phyloP scores from a whole-genome alignment of 108 stramenopile genomes.

The Epipyxis sp. region DNA sequence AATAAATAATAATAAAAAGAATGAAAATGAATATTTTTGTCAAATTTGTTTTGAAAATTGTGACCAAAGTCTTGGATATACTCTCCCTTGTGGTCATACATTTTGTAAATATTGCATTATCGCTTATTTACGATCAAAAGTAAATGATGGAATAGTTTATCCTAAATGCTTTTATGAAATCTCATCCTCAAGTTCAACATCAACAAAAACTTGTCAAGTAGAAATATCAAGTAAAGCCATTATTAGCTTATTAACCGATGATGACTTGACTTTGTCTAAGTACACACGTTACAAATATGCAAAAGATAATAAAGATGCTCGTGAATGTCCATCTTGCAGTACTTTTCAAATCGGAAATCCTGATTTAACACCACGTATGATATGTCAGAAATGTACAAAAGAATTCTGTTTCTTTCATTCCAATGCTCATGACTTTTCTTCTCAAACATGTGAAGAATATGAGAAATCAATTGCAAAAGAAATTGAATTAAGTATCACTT shows the following conservation, averaged over 20 bases:
- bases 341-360: not conserved
- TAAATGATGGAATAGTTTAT: not conserved
- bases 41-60: conserved; percentile 5
- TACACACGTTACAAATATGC: not conserved
- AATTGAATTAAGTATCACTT: not conserved
- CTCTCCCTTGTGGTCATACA: not conserved
- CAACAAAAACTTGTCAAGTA: not conserved
- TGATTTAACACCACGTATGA: not conserved
- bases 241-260: not conserved
- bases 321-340: conserved; percentile 23
- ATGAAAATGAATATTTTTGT: too few species aligned
- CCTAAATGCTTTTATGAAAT: conserved; percentile 14
- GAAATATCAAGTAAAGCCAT: not conserved
- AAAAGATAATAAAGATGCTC: not conserved
- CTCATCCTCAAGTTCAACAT: not conserved
- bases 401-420: conserved; percentile 5
- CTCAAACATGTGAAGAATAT: not conserved
- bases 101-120: conserved; percentile 7
- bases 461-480: not conserved
- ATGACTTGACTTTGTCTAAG: not conserved
- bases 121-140: not conserved
- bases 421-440: conserved; percentile 22
- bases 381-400: not conserved
- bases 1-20: too few species aligned
- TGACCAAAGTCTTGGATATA: not conserved